Evolutionary conservation across 1,284 basidiomycete species (phyloP).

Genomic region (Malassezia dermatis): DNA sequence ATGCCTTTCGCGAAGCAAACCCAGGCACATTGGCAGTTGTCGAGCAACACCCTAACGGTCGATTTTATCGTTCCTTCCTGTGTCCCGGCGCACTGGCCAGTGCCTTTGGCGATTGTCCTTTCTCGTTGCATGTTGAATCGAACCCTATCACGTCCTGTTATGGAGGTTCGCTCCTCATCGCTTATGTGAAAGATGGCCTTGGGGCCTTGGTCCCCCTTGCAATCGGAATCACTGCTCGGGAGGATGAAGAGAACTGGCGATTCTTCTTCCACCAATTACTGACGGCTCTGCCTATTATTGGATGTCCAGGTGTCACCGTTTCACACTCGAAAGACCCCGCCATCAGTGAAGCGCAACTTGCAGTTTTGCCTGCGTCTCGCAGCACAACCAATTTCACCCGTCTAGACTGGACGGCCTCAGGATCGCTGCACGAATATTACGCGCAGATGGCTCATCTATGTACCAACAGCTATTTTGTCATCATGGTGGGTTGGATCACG

Average conservation of each 20-base stretch:
- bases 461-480: constrained; percentile 13
- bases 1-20: constrained; percentile 18
- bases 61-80: constrained; percentile 16
- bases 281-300: constrained; percentile 11
- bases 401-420: constrained; percentile 15
- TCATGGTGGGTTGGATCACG: constrained; percentile 18
- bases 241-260: constrained; percentile 19
- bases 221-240: constrained; percentile 10
- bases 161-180: constrained; percentile 10
- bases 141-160: constrained; percentile 13
- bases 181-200: constrained; percentile 13
- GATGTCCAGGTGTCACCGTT: constrained; percentile 12
- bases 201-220: constrained; percentile 11
- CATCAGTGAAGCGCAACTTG: constrained; percentile 6
- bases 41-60: constrained; percentile 15
- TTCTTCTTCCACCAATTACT: constrained; percentile 19
- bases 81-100: constrained; percentile 10
- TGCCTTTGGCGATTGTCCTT: constrained; percentile 17
- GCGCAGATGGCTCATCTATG: constrained; percentile 11
- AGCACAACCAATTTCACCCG: background rate
- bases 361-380: constrained; percentile 12
- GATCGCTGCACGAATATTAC: constrained; percentile 15
- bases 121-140: constrained; percentile 13
- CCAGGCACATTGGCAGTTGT: constrained; percentile 14
- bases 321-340: constrained; percentile 3